Conservation (phyloP, 768 basidiomycete genomes). For the Tylopilus sp. region DNA sequence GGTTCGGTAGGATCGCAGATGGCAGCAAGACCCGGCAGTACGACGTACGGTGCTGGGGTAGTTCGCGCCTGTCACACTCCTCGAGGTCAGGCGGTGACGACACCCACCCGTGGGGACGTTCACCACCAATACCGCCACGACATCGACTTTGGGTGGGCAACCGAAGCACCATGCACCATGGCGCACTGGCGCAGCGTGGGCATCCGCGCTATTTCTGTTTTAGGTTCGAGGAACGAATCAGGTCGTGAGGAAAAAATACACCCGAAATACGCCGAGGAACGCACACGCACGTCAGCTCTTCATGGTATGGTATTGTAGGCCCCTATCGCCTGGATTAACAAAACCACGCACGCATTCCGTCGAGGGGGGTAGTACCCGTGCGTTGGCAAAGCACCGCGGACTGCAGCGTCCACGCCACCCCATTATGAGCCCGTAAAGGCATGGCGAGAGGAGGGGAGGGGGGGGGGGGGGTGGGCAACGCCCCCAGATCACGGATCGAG, state of each 20-base stretch:
- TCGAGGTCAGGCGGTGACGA: background rate
- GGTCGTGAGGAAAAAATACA: background rate
- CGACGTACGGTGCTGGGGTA: background rate
- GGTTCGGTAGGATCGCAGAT: background rate
- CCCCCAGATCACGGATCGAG: background rate
- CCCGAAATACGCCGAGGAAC: conserved; percentile 8
- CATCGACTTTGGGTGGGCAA: background rate
- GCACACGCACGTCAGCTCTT: background rate
- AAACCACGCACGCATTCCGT: background rate
- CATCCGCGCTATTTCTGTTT: background rate
- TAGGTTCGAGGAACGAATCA: conserved; percentile 4
- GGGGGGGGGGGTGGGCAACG: too few species aligned
- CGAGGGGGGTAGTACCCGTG: background rate
- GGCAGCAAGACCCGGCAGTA: background rate
- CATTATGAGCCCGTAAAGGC: background rate
- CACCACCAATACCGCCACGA: background rate
- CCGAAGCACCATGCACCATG: background rate
- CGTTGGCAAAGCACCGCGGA: background rate
- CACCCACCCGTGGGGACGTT: background rate
- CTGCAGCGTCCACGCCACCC: conserved; percentile 1
- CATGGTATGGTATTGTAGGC: background rate
- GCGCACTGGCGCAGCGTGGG: conserved; percentile 6
- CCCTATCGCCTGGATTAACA: conserved; percentile 1
- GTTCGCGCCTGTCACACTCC: background rate
- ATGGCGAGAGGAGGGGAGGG: too few species aligned